Conservation (phyloP, 1,139 yeast species). For the Geotrichum carabidarum region DNA sequence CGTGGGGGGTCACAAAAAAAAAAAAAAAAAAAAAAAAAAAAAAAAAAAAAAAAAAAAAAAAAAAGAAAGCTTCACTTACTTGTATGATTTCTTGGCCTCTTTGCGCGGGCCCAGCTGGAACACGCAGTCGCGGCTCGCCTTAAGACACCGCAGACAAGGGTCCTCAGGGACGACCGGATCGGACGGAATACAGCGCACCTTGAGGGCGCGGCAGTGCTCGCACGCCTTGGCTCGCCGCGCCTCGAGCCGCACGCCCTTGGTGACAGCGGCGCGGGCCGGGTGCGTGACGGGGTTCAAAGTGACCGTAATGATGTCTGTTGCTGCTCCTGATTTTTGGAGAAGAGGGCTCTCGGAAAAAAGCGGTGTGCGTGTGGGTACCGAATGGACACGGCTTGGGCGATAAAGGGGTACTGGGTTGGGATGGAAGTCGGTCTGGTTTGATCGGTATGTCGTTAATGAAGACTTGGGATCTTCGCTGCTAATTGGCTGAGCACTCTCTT, state of each 20-base stretch:
- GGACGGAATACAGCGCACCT: slow-evolving; percentile 78
- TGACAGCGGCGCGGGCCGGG: not conserved
- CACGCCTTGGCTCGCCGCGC: slow-evolving; percentile 56
- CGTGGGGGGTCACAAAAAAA: too few species aligned
- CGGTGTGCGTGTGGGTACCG: too few species aligned
- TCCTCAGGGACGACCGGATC: slow-evolving; percentile 53
- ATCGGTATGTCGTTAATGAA: too few species aligned
- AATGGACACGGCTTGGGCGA: too few species aligned
- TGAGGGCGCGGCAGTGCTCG: slow-evolving; percentile 70
- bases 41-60: not conserved
- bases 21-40: not conserved
- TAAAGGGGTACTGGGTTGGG: too few species aligned
- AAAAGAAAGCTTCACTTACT: slow-evolving; percentile 25
- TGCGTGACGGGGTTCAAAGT: slow-evolving; percentile 1
- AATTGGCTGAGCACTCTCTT: too few species aligned
- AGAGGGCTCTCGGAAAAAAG: too few species aligned
- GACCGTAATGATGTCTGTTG: not conserved
- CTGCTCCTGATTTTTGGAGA: too few species aligned
- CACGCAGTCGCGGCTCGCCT: slow-evolving; percentile 59
- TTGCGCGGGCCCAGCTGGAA: slow-evolving; percentile 59
- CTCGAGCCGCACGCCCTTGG: slow-evolving; percentile 6
- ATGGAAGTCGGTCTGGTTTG: too few species aligned
- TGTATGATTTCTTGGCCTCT: slow-evolving; percentile 41
- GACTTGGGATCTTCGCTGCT: too few species aligned
- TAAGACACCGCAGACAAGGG: slow-evolving; percentile 70